Percentiles rank a stretch among this genome's conserved stretches.
These are phyloP conservation scores for Ceratocystis variospora DNA, from an alignment of 2,329 filamentous ascomycete species.

Conservation along the genomic window DNA sequence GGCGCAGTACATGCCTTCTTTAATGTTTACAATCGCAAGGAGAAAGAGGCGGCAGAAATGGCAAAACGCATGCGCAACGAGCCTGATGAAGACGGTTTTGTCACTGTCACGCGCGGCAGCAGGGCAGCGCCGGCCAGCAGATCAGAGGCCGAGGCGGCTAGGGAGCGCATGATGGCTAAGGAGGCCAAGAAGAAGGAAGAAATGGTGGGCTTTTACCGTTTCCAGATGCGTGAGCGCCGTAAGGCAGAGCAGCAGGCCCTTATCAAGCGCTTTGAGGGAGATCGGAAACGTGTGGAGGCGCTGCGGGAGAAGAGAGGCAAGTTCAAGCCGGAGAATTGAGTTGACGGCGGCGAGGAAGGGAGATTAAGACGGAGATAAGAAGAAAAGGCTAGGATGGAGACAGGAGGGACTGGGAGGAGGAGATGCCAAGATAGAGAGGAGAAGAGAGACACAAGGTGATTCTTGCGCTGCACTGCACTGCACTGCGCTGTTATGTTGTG, in stretches of 20 bases:
- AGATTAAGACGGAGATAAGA: not conserved
- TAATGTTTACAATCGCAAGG: conserved; percentile 60
- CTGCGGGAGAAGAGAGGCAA: conserved; percentile 55
- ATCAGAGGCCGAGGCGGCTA: conserved; percentile 52
- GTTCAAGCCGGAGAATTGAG: conserved; percentile 40
- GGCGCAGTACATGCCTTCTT: conserved; percentile 73
- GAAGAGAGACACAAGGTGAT: not conserved
- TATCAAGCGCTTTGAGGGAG: conserved; percentile 59
- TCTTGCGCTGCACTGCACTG: not conserved
- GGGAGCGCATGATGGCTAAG: conserved; percentile 47
- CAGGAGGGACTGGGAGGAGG: conserved; percentile 30
- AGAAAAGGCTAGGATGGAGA: conserved; percentile 22
- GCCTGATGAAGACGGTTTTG: conserved; percentile 88
- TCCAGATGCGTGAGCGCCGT: conserved; percentile 65
- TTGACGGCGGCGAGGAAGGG: conserved; percentile 24
- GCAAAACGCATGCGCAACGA: conserved; percentile 56
- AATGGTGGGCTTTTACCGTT: conserved; percentile 65
- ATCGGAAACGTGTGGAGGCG: conserved; percentile 55
- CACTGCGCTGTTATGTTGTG: no score
- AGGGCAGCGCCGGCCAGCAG: conserved; percentile 58
- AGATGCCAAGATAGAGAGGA: not conserved
- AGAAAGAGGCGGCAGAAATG: conserved; percentile 47
- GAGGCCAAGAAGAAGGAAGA: conserved; percentile 48
- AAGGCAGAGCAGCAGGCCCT: conserved; percentile 60
- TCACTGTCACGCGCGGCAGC: conserved; percentile 75